Conservation (phyloP, 108 stramenopile species). For the Cyclotella sp. region DNA sequence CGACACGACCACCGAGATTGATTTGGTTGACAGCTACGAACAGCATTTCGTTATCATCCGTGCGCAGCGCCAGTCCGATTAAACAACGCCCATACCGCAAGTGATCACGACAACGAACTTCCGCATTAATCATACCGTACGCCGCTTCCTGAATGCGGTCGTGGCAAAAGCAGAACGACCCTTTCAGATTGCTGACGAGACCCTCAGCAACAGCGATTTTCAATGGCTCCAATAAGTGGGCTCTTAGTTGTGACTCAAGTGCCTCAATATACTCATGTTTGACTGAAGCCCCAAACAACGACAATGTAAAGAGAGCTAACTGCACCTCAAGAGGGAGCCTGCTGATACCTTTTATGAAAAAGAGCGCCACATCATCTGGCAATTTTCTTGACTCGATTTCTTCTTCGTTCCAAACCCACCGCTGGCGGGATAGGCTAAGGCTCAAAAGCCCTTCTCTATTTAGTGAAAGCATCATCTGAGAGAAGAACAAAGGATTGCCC, state of each 20-base stretch:
- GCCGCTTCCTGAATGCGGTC: no score
- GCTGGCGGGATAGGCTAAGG: background rate
- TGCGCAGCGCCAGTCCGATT: background rate
- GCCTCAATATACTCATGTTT: background rate
- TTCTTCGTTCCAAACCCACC: conserved; percentile 42
- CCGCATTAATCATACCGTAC: conserved; percentile 18
- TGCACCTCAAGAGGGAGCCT: conserved; percentile 16
- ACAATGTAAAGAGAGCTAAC: conserved; percentile 12
- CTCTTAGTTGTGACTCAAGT: conserved; percentile 10
- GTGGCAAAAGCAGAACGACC: conserved; percentile 18
- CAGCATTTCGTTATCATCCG: conserved; percentile 9
- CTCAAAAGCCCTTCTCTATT: conserved; percentile 10
- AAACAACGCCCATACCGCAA: conserved; percentile 14
- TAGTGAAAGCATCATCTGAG: conserved; percentile 19
- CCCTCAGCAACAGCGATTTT: conserved; percentile 17
- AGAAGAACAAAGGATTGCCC: conserved; percentile 32
- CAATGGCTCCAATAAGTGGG: background rate
- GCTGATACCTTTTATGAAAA: conserved; percentile 17
- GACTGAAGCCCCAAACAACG: conserved; percentile 17
- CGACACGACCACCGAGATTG: conserved; percentile 9
- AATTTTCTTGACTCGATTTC: conserved; percentile 18
- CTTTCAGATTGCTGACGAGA: conserved; percentile 10
- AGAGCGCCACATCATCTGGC: conserved; percentile 23
- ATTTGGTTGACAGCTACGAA: conserved; percentile 24
- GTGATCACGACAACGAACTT: conserved; percentile 1